Evolutionary conservation across 2,329 filamentous ascomycete species (phyloP), one percentile per base, ranked within the genome.

Genomic region (Stagonosporopsis rhizophila): DNA sequence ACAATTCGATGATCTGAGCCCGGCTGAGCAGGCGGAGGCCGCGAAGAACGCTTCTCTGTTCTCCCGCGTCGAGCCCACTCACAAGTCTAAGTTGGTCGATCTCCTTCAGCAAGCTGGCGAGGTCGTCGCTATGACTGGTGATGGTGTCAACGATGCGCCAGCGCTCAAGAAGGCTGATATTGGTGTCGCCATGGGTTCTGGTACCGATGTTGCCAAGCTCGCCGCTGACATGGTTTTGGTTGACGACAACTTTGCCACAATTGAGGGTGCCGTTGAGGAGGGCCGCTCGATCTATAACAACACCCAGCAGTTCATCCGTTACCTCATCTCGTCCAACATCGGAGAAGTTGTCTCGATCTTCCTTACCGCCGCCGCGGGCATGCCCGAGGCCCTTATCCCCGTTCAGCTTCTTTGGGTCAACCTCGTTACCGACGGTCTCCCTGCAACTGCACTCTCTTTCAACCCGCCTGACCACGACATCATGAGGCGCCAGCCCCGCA

Each of bases 371-470:
- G 95, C 95, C 14, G 83, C 96, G 58, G 96, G 96, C 64, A 96
- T 99, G 92, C 95, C 95, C 19, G 96, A 99, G 79, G 95, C 95
- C 65, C 83, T 99, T 56, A 94, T 99, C 54, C 95, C 95, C 1
- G 95, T 99, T 48, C 95, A 99, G 80, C 87, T 99, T 39, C 87
- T 99, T 48, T 99, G 95, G 95, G 95, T 99, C 70, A 99, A 99
- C 79, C 84, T 99, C 54, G 95, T 99, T 64, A 99, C 95, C 39
- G 95, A 99, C 70, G 95, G 95, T 78, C 87, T 99, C 50, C 95
- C 95, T 30, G 95, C 95, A 38, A 99, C 96, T 9, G 95, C 95
- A 4, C 83, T 99, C 50, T 96, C 92, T 4, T 99, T 99, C 85
- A 99, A 99, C 80, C 95, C 96, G 9, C 88, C 95, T n/a, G 96